Base-by-base conservation (phyloP, 1,284 basidiomycete genomes). In the Omphalotus olearius region DNA sequence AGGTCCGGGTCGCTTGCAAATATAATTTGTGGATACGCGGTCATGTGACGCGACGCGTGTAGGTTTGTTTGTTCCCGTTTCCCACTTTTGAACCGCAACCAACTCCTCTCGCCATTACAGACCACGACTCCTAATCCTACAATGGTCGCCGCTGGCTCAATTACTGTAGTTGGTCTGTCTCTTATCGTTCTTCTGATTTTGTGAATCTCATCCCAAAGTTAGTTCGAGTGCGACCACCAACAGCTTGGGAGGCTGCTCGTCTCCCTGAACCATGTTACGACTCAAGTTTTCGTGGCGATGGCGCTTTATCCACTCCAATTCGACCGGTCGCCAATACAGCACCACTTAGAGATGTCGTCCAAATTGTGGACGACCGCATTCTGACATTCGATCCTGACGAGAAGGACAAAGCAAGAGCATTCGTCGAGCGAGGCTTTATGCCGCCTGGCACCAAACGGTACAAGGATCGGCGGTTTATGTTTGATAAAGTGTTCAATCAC, bases 341-440 rank as follows among this genome's bases (percentile, higher is more conserved):
- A 25, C 72, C 75, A 44, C 75, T 91, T 52, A 80, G 88, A 53
- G 80, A 91, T 59, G 82, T 91, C 56, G 81, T 91, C 26, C 83
- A 88, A 63, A 79, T 91, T 49, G 77, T 90, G 47, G 89, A 92
- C 64, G 89, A 92, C 74, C 84, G 89, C 54, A 88, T 91, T 57
- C 78, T 98, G 54, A 92, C 93, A n/a, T 98, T 98, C 64, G 94
- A 98, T 68, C 93, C 93, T 38, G 88, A 92, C 50, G 93, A 96
- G 66, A 85, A 83, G 64, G 89, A 93, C 67, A 79, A 73, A 55
- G 80, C 83, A 20, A 75, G 75, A 47, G 80, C 88, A 0, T 91
- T 92, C 63, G 78, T 89, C 46, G 84, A 88, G 65, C 76, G 88
- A 20, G 91, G 90, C 5, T 91, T 91, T 60, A 60, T 88, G 59